phyloP scores from a whole-genome alignment of 2,329 filamentous ascomycete genomes.

The Alternaria tenuissima region DNA sequence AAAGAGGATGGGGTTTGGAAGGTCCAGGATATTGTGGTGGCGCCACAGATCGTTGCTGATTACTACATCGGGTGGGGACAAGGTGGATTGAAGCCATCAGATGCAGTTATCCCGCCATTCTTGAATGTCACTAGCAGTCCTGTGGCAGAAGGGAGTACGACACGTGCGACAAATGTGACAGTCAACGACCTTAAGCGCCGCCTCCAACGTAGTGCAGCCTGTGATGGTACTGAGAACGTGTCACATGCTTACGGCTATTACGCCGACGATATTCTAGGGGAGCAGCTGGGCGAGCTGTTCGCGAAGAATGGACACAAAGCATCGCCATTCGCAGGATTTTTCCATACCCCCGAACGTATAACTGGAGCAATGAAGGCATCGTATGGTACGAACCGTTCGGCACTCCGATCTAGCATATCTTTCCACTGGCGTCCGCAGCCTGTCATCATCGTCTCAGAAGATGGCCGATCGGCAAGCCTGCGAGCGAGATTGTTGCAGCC shows the following conservation, averaged over 20 bases:
- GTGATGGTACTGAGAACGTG: slow-evolving; percentile 34
- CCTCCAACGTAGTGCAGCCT: slow-evolving; percentile 30
- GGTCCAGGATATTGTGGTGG: slow-evolving; percentile 24
- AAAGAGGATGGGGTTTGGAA: slow-evolving; percentile 33
- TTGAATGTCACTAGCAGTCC: slow-evolving; percentile 9
- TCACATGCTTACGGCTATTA: slow-evolving; percentile 34
- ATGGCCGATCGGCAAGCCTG: slow-evolving; percentile 28
- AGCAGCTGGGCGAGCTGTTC: slow-evolving; percentile 31
- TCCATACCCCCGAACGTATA: slow-evolving; percentile 31
- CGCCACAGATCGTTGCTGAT: slow-evolving; percentile 31
- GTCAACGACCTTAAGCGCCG: slow-evolving; percentile 26
- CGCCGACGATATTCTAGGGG: slow-evolving; percentile 32
- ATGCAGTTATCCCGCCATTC: slow-evolving; percentile 25
- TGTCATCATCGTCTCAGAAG: slow-evolving; percentile 35
- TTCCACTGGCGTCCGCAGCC: slow-evolving; percentile 41
- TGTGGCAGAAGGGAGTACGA: neutral
- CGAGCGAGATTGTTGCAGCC: slow-evolving; percentile 34
- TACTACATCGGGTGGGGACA: slow-evolving; percentile 36
- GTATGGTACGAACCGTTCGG: slow-evolving; percentile 33
- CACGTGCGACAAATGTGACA: neutral
- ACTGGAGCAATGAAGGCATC: slow-evolving; percentile 28
- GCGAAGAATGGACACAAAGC: slow-evolving; percentile 32
- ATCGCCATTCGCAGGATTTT: slow-evolving; percentile 37
- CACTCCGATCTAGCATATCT: slow-evolving; percentile 28
- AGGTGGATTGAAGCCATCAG: slow-evolving; percentile 20